Evolutionary conservation across 1,284 basidiomycete species (phyloP), one percentile per base, ranked within the genome.

Genomic region (Hemileia vastatrix): DNA sequence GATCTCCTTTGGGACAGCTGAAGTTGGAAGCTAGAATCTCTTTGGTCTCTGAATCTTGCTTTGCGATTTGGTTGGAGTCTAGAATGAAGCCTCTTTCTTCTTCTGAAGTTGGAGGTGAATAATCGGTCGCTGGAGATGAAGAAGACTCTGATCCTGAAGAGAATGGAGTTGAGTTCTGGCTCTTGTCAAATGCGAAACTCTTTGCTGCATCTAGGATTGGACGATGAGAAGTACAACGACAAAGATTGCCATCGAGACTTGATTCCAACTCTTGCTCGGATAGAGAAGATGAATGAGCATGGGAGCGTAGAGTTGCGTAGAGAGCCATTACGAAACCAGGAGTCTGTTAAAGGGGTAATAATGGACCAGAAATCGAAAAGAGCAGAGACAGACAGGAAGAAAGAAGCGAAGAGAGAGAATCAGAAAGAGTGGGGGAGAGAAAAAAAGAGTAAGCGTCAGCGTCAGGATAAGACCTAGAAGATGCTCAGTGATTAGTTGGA

Each of bases 271-370:
- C 71, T 21, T 69, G 67, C 36, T 75, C 71, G 3, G 72, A 70
- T 11, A 77, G 61, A 45, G 69, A 59, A 3, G 65, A 63, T 18
- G 53, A 50, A 55, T 69, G 69, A 2, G 68, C 71, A 11, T 72
- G 72, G 6, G 67, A 64, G 4, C 76, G 67, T 1, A 77, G 68
- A n/a, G 76, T 68, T 15, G 74, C 73, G 57, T 77, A 77, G 31
- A 76, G 70, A 4, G 69, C 67, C 75, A 77, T 77, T 64, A 77
- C 69, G 60, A 77, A 72, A 31, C 74, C 74, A 2, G 70, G 70
- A 3, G 69, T 27, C 27, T 27, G 27, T 67, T 2, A 64, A 58
- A 27, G 67, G 67, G 9, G 67, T 72, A n/a, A n/a, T n/a, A n/a
- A n/a, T n/a, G n/a, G n/a, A n/a, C n/a, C n/a, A n/a, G n/a, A n/a